These are phyloP conservation scores for Amauroascus verrucosus DNA, from an alignment of 2,329 filamentous ascomycete genomes.

Conservation along the genomic window DNA sequence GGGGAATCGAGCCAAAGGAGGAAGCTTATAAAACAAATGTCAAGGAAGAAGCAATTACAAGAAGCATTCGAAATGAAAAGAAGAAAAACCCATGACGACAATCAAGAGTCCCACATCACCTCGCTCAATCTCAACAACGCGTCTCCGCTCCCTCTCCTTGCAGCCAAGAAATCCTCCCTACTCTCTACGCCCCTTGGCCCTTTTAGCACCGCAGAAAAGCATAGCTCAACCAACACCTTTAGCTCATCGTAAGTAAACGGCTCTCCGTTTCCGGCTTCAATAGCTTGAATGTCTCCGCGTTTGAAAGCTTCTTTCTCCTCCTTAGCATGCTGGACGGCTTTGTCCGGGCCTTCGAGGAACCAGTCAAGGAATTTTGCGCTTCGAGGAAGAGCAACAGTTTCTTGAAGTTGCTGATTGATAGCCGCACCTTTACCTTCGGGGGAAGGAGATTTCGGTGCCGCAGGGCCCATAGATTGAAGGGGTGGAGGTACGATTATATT, in stretches of 20 bases:
- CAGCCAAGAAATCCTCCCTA: slow-evolving; percentile 38
- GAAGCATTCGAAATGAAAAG: background rate
- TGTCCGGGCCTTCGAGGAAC: slow-evolving; percentile 40
- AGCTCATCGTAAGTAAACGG: slow-evolving; percentile 40
- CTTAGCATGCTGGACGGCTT: slow-evolving; percentile 36
- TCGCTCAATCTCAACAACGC: slow-evolving; percentile 37
- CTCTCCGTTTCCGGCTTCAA: slow-evolving; percentile 32
- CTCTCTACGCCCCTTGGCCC: slow-evolving; percentile 33
- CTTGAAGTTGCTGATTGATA: slow-evolving; percentile 18
- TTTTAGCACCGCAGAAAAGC: slow-evolving; percentile 36
- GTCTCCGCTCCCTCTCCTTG: slow-evolving; percentile 38
- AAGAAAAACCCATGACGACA: background rate
- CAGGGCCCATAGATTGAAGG: slow-evolving; percentile 4
- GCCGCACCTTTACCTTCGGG: slow-evolving; percentile 9
- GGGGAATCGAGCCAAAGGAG: too few species aligned
- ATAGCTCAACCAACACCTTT: slow-evolving; percentile 37
- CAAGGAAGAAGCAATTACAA: background rate
- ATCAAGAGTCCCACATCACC: slow-evolving; percentile 39
- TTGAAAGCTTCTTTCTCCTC: slow-evolving; percentile 34
- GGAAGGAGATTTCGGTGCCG: slow-evolving; percentile 1
- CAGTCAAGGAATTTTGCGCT: slow-evolving; percentile 40
- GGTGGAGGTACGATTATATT: slow-evolving; percentile 54
- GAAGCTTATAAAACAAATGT: too few species aligned
- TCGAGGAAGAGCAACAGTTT: slow-evolving; percentile 34
- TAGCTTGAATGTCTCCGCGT: slow-evolving; percentile 25